Conservation (phyloP, 1,139 yeast species). For the Meyerozyma smithsonii region DNA sequence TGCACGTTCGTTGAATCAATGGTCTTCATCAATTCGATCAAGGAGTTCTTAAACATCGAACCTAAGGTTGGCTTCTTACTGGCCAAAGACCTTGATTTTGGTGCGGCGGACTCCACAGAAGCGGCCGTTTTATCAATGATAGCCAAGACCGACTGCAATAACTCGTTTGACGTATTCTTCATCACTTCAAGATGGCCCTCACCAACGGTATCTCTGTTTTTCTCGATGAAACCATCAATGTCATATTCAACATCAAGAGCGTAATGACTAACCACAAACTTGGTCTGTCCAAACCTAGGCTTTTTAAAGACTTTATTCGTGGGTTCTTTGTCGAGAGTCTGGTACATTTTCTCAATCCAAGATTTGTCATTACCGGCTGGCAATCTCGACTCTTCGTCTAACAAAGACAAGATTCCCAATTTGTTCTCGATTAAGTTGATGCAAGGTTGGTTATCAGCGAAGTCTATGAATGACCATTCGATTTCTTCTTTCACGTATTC, state of each 20-base stretch:
- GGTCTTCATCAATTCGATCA: conserved; percentile 89
- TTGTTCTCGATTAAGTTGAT: conserved; percentile 88
- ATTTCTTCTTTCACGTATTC: conserved; percentile 89
- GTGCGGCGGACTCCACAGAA: conserved; percentile 40
- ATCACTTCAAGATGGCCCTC: conserved; percentile 90
- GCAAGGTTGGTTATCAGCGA: conserved; percentile 96
- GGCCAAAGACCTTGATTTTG: conserved; percentile 34
- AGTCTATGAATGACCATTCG: conserved; percentile 96
- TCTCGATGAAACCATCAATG: conserved; percentile 91
- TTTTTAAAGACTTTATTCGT: conserved; percentile 79
- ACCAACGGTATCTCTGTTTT: conserved; percentile 95
- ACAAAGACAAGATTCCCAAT: conserved; percentile 78
- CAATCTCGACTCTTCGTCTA: conserved; percentile 92
- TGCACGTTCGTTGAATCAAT: conserved; percentile 94
- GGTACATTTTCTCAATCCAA: conserved; percentile 88
- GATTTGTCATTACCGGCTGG: conserved; percentile 94
- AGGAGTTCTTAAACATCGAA: conserved; percentile 85
- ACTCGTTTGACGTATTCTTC: conserved; percentile 59
- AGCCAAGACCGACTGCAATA: conserved; percentile 59
- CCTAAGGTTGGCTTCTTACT: conserved; percentile 91
- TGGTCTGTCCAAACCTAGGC: conserved; percentile 91
- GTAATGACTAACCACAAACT: conserved; percentile 88
- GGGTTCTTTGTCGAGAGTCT: conserved; percentile 76
- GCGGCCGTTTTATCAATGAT: conserved; percentile 61
- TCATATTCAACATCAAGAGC: conserved; percentile 94